These are phyloP conservation scores for Penicillium canariense DNA, from an alignment of 495 filamentous ascomycete species.

Conservation along the genomic window DNA sequence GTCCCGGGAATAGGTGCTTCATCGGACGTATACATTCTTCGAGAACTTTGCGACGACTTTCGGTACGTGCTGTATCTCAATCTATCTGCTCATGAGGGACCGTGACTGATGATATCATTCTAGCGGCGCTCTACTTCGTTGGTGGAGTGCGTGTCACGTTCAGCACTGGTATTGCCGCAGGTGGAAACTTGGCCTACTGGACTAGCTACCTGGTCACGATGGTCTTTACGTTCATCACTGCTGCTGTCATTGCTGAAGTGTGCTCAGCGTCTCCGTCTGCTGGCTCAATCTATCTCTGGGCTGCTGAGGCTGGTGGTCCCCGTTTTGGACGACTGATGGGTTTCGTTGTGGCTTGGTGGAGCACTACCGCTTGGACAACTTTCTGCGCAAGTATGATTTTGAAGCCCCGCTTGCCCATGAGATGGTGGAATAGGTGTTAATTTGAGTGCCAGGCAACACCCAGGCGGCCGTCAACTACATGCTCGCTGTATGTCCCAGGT, in stretches of 20 bases:
- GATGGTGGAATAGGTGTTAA: background rate
- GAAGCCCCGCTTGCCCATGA: background rate
- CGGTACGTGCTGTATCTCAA: constrained; percentile 31
- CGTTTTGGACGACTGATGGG: constrained; percentile 52
- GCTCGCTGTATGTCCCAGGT: constrained; percentile 40
- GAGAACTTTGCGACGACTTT: constrained; percentile 58
- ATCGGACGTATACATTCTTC: constrained; percentile 48
- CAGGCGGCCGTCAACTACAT: constrained; percentile 55
- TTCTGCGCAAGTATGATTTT: constrained; percentile 45
- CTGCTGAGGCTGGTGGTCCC: constrained; percentile 54
- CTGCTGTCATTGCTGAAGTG: constrained; percentile 55
- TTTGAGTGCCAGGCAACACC: constrained; percentile 36
- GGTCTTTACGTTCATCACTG: constrained; percentile 57
- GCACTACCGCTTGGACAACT: constrained; percentile 58
- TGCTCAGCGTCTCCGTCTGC: constrained; percentile 56
- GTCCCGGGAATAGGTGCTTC: constrained; percentile 36
- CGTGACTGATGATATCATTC: background rate
- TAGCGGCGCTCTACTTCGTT: constrained; percentile 56
- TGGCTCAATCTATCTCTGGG: constrained; percentile 58
- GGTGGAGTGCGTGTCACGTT: constrained; percentile 56
- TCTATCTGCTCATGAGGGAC: background rate
- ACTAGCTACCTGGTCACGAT: constrained; percentile 56
- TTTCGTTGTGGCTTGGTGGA: constrained; percentile 59
- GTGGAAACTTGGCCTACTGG: constrained; percentile 57
- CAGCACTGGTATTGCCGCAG: constrained; percentile 56